phyloP scores from a whole-genome alignment of 306 rosid genomes.

The Begonia masoniana region DNA sequence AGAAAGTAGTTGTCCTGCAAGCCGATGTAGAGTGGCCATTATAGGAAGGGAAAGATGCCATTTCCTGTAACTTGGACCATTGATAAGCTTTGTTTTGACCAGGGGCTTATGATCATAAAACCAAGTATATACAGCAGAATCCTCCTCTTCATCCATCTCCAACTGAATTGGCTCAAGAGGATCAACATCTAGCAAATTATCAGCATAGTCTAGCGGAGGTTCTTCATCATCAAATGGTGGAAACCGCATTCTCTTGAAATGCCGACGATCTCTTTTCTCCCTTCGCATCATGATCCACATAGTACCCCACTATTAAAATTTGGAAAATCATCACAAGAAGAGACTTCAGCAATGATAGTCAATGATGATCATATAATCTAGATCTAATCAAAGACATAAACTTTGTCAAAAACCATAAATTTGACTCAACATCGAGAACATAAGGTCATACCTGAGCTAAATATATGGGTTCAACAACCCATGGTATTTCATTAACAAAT shows the following conservation, averaged over 20 bases:
- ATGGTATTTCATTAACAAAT: constrained; percentile 91
- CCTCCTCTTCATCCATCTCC: constrained; percentile 96
- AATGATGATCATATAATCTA: too few relatives aligned
- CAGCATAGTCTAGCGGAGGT: constrained; percentile 96
- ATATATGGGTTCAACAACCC: constrained; percentile 98
- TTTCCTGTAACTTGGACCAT: constrained; percentile 95
- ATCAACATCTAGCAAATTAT: constrained; percentile 92
- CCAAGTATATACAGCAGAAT: constrained; percentile 95
- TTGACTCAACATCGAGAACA: background rate
- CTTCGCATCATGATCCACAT: constrained; percentile 99
- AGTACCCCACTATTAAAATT: constrained; percentile 65
- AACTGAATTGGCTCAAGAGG: constrained; percentile 96
- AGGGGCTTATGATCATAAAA: constrained; percentile 98
- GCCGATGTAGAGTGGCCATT: constrained; percentile 97
- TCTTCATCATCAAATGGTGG: constrained; percentile 99
- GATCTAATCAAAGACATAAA: too few relatives aligned
- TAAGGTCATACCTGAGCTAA: constrained; percentile 70
- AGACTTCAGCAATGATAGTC: too few relatives aligned
- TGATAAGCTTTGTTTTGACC: constrained; percentile 90
- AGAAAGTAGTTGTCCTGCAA: constrained; percentile 93
- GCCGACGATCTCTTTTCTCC: constrained; percentile 98
- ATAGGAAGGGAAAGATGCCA: constrained; percentile 99
- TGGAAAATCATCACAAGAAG: too few relatives aligned
- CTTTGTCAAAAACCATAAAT: too few relatives aligned
- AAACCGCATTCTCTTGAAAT: constrained; percentile 97